Conservation (phyloP, 805 yeast species). For the Saccharomycopsis capsularis region DNA sequence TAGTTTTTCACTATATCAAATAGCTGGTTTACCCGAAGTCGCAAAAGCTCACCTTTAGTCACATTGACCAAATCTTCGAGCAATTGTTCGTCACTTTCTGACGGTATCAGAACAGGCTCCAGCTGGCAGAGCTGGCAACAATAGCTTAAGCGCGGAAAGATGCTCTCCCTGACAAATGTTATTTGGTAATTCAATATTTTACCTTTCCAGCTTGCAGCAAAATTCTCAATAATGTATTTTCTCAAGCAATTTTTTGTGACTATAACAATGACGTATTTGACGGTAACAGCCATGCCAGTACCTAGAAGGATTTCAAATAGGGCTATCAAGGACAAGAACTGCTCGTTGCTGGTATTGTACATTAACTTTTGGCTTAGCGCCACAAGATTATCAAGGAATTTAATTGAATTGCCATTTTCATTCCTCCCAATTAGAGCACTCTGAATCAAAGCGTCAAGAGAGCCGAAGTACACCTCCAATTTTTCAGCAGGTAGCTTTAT, state of each 20-base stretch:
- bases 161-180: neutral
- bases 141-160: neutral
- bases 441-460: conserved; percentile 5
- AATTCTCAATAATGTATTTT: neutral
- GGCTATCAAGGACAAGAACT: neutral
- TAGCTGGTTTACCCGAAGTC: conserved; percentile 50
- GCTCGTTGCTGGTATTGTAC: neutral
- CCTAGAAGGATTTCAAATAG: neutral
- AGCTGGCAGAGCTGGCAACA: neutral
- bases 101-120: too few species aligned
- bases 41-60: conserved; percentile 20
- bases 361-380: neutral
- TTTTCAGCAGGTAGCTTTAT: neutral
- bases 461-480: neutral
- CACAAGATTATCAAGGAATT: conserved; percentile 2
- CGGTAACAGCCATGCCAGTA: neutral
- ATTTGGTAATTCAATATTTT: neutral
- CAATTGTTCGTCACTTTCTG: neutral
- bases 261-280: neutral
- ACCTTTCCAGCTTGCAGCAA: neutral
- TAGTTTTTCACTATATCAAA: conserved; percentile 48
- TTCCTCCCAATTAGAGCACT: neutral
- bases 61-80: neutral
- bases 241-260: conserved; percentile 2
- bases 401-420: neutral